These are phyloP conservation scores for Pelargonium fulgidum DNA, from an alignment of 441 rosid genomes.

Conservation along the genomic window DNA sequence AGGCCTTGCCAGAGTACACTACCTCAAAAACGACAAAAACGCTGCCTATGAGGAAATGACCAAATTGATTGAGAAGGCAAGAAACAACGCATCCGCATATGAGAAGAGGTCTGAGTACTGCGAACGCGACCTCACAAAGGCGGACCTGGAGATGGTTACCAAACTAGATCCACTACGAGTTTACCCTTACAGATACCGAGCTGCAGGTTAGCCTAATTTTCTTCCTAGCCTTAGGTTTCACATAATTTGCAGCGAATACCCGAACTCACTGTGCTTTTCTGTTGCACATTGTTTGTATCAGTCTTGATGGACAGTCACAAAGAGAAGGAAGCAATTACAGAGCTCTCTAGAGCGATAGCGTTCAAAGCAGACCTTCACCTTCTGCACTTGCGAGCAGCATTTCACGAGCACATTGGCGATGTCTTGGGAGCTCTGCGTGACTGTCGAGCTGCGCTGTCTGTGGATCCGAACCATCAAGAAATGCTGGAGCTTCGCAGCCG, in stretches of 20 bases:
- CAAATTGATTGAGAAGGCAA: constrained; percentile 77
- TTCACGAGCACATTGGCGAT: constrained; percentile 79
- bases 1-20: constrained; percentile 93
- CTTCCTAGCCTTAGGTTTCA: neutral
- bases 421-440: constrained; percentile 64
- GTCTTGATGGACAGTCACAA: constrained; percentile 87
- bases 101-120: constrained; percentile 97
- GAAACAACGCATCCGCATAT: constrained; percentile 81
- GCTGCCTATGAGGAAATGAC: constrained; percentile 90
- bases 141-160: constrained; percentile 88
- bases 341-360: constrained; percentile 77
- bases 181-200: constrained; percentile 91
- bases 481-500: constrained; percentile 88
- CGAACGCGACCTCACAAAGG: constrained; percentile 74
- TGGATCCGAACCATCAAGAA: constrained; percentile 86
- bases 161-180: constrained; percentile 84
- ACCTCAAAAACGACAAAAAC: constrained; percentile 58
- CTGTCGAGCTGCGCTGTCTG: constrained; percentile 92
- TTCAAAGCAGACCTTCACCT: constrained; percentile 94
- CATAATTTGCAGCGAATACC: no score
- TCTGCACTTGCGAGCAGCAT: constrained; percentile 85
- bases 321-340: constrained; percentile 84
- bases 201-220: constrained; percentile 55
- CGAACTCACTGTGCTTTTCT: no score
- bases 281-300: constrained; percentile 20